Base-by-base conservation (phyloP, 192 early-diverging fungal genomes). In the Podila epicladia region DNA sequence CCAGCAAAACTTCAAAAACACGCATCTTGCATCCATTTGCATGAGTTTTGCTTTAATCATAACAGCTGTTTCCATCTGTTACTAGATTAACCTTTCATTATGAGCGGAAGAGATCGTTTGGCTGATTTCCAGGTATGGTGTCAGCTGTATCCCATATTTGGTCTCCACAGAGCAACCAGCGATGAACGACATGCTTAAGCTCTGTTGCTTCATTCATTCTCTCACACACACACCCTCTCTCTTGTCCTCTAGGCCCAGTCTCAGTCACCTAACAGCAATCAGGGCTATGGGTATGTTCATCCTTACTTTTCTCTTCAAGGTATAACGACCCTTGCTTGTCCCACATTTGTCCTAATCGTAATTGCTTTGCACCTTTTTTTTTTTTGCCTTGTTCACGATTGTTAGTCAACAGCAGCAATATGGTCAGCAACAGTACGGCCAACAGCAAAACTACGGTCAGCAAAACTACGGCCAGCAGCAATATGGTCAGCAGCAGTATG, bases 71-170 rank as follows among this genome's bases (percentile, higher is more conserved):
- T 45, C 59, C 26, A 61, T 28, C 15, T 55, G 26, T 6, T 24
- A 61, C 20, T 31, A 26, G 20, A 61, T 17, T 55, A 11, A 58
- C 65, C 33, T 57, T 41, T 24, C 49, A 33, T 33, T 53, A 80
- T 80, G 77, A 80, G 77, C 64, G 77, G 77, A 68, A 68, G 77
- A 80, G 77, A 80, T 73, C 77, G 77, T 55, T 66, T 80, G 65
- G 77, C 77, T 67, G 77, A 80, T 62, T 80, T 80, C 62, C 70
- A 73, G 77, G 77, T 80, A 58, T 28, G 59, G 15, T 60, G 59
- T 60, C 59, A 60, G 9, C 51, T 67, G 29, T 33, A 28, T 22
- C 8, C 15, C 19, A 67, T 55, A 55, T 22, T 68, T 5, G 31
- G 41, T 24, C 24, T 60, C 58, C 9, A 13, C 24, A 49, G 4